phyloP scores from a whole-genome alignment of 2,329 filamentous ascomycete species.

The Ceratocystis alfenasii region DNA sequence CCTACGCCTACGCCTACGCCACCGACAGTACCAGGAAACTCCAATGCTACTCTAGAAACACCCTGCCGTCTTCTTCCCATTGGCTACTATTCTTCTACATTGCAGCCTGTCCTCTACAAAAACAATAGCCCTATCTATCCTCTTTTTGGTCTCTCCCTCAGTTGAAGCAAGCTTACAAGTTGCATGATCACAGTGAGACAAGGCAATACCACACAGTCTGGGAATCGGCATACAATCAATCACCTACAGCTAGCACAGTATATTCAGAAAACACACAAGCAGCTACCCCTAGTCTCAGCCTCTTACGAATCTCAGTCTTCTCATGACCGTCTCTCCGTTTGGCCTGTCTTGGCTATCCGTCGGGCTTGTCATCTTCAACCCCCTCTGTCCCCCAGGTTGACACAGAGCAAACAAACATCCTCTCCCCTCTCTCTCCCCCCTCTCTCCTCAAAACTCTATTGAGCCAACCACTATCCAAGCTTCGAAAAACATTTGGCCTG shows the following conservation, averaged over 20 bases:
- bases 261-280: too few species aligned
- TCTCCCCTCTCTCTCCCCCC: not conserved
- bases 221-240: not conserved
- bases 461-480: too few species aligned
- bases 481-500: too few species aligned
- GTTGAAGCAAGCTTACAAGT: too few species aligned
- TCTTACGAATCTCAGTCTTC: not conserved
- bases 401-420: not conserved
- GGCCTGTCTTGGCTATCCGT: not conserved
- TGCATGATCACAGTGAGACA: constrained; percentile 5
- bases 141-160: too few species aligned
- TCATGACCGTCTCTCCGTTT: not conserved
- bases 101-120: not conserved
- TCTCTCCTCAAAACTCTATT: not conserved
- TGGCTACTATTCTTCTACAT: not conserved
- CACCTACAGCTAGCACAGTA: not conserved
- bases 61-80: not conserved
- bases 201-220: not conserved
- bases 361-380: too few species aligned
- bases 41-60: not conserved
- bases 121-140: not conserved
- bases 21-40: not conserved
- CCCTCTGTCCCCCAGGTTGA: too few species aligned
- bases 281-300: too few species aligned
- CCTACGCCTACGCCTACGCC: not conserved